phyloP scores from a whole-genome alignment of 345 rosid genomes.

The Angophora floribunda region DNA sequence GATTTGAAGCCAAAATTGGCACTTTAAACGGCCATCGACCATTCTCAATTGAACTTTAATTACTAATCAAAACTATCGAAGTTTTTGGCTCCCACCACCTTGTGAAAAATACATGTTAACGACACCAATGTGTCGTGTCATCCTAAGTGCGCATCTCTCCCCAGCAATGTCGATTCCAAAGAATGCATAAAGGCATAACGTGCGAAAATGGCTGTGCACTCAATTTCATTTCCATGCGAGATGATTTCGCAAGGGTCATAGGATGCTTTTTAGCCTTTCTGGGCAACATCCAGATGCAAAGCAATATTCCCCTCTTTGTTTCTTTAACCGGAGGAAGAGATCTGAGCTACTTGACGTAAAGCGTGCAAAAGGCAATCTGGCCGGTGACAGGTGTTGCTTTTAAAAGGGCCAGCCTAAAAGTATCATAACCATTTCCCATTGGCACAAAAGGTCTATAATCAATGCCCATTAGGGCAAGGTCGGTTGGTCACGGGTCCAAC shows the following conservation, averaged over 20 bases:
- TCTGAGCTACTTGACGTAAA: neutral
- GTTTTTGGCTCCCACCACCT: neutral
- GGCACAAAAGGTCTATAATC: neutral
- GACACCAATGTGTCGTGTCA: neutral
- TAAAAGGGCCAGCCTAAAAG: neutral
- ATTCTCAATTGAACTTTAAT: neutral
- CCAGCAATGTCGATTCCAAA: neutral
- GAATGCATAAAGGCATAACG: neutral
- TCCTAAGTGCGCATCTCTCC: neutral
- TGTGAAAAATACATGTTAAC: neutral
- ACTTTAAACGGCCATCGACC: neutral
- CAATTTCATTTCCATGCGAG: neutral
- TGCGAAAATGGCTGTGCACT: neutral
- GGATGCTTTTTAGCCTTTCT: neutral
- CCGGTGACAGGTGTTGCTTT: neutral
- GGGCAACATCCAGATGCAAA: neutral
- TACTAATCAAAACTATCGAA: neutral
- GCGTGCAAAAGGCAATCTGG: neutral
- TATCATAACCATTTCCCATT: neutral
- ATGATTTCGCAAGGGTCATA: neutral
- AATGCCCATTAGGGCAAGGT: neutral
- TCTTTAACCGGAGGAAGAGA: neutral
- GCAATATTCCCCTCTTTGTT: neutral
- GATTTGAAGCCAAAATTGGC: neutral
- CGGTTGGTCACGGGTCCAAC: neutral